These are phyloP conservation scores for Yarrowia osloensis DNA, from an alignment of 805 yeast genomes.

Conservation along the genomic window DNA sequence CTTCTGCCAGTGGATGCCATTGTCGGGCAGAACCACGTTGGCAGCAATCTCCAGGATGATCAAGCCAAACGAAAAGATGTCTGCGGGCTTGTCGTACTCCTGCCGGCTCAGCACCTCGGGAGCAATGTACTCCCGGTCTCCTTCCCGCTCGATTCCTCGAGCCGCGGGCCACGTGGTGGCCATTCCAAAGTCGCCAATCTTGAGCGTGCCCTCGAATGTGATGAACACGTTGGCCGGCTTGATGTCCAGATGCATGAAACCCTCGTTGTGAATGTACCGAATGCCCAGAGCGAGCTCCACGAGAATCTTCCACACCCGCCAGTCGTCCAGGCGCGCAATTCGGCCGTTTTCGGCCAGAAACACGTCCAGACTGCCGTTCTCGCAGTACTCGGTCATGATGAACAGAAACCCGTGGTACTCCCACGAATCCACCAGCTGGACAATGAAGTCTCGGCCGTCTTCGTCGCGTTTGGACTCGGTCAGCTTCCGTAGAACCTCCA, in stretches of 20 bases:
- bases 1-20: slow-evolving; percentile 96
- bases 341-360: slow-evolving; percentile 78
- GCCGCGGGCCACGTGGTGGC: slow-evolving; percentile 74
- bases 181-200: slow-evolving; percentile 96
- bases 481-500: slow-evolving; percentile 55
- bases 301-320: slow-evolving; percentile 96
- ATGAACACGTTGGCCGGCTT: slow-evolving; percentile 95
- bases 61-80: slow-evolving; percentile 89
- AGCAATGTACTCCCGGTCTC: slow-evolving; percentile 96
- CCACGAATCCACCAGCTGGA: slow-evolving; percentile 84
- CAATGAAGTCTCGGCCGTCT: slow-evolving; percentile 75
- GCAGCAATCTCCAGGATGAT: slow-evolving; percentile 96
- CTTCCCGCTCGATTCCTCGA: slow-evolving; percentile 79
- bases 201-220: slow-evolving; percentile 90
- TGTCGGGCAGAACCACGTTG: slow-evolving; percentile 90
- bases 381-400: slow-evolving; percentile 94
- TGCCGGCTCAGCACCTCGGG: slow-evolving; percentile 88
- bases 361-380: slow-evolving; percentile 84
- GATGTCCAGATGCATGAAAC: slow-evolving; percentile 82
- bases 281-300: slow-evolving; percentile 81
- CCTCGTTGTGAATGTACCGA: slow-evolving; percentile 71
- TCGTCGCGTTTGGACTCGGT: slow-evolving; percentile 39
- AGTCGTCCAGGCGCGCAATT: slow-evolving; percentile 81
- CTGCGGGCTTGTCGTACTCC: slow-evolving; percentile 87
- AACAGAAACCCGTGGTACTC: slow-evolving; percentile 70